Evolutionary conservation across 805 yeast species (phyloP).

Genomic region (Ogataea ganodermae): DNA sequence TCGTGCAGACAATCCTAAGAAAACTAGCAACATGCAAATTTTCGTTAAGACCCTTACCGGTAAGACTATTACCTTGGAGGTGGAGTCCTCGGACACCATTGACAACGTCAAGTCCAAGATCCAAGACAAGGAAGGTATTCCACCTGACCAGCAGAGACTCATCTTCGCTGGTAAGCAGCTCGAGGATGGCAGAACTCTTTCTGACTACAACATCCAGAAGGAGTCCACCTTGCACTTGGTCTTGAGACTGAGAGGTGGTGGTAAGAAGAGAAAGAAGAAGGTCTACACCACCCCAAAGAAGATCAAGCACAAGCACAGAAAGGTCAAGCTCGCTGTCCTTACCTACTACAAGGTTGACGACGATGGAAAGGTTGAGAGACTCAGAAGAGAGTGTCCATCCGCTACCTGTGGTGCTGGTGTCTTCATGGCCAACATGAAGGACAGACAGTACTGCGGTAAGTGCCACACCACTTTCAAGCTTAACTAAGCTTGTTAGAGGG

Average conservation of each 20-base stretch:
- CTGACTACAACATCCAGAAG: slow-evolving; percentile 99
- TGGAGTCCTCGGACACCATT: slow-evolving; percentile 97
- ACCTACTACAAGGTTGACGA: slow-evolving; percentile 99
- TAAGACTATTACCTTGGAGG: slow-evolving; percentile 97
- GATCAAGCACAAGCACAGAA: slow-evolving; percentile 99
- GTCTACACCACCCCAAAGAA: slow-evolving; percentile 99
- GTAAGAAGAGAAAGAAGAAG: slow-evolving; percentile 99
- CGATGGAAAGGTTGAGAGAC: slow-evolving; percentile 97
- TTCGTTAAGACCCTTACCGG: slow-evolving; percentile 87
- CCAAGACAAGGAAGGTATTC: slow-evolving; percentile 99
- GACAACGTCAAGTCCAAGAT: slow-evolving; percentile 98
- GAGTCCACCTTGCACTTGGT: slow-evolving; percentile 97
- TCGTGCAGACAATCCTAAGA: slow-evolving; percentile 38
- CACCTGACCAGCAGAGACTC: slow-evolving; percentile 99
- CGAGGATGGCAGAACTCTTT: slow-evolving; percentile 98
- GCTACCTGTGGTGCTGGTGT: slow-evolving; percentile 97
- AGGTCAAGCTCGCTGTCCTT: slow-evolving; percentile 98
- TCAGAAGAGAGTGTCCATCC: slow-evolving; percentile 96
- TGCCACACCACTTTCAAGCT: slow-evolving; percentile 92
- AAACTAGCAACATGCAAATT: slow-evolving; percentile 51
- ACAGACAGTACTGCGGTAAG: slow-evolving; percentile 99
- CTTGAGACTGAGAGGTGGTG: slow-evolving; percentile 95
- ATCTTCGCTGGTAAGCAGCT: slow-evolving; percentile 99
- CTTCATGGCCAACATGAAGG: slow-evolving; percentile 98
- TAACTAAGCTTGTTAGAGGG: slow-evolving; percentile 22